phyloP scores from a whole-genome alignment of 768 basidiomycete genomes.

The Boletus tomentosulus region DNA sequence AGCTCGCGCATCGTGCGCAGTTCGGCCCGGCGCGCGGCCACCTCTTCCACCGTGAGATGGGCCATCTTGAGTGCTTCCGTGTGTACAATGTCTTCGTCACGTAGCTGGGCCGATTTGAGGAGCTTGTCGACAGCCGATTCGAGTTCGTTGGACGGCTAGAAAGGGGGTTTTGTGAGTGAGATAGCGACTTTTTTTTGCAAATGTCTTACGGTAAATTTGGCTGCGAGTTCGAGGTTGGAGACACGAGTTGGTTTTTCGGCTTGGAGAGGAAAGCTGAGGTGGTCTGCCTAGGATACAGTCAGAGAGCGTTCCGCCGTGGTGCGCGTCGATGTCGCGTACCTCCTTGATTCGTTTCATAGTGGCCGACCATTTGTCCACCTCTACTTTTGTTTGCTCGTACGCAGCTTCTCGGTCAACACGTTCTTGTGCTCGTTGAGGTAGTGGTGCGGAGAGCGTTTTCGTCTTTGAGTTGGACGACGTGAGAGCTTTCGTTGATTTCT shows the following conservation, averaged over 20 bases:
- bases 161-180: not conserved
- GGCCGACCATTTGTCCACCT: conserved; percentile 90
- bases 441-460: conserved; percentile 70
- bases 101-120: conserved; percentile 75
- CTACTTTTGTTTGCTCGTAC: conserved; percentile 87
- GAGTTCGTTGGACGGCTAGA: conserved; percentile 75
- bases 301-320: not conserved
- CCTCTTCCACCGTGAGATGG: conserved; percentile 80
- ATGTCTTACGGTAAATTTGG: conserved; percentile 73
- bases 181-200: not conserved
- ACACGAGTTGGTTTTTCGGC: conserved; percentile 47
- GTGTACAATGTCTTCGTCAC: conserved; percentile 72
- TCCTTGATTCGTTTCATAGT: conserved; percentile 92
- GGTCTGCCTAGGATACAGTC: conserved; percentile 58
- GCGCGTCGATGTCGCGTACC: conserved; percentile 35
- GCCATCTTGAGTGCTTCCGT: conserved; percentile 84
- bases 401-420: conserved; percentile 90
- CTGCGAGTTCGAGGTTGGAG: conserved; percentile 71
- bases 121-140: conserved; percentile 83
- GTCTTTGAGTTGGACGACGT: conserved; percentile 50
- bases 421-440: conserved; percentile 85
- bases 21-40: conserved; percentile 73
- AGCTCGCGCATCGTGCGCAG: conserved; percentile 88
- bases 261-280: conserved; percentile 84
- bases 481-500: conserved; percentile 66